Evolutionary conservation across 768 basidiomycete species (phyloP).

Genomic region (Pisolithus sp.): DNA sequence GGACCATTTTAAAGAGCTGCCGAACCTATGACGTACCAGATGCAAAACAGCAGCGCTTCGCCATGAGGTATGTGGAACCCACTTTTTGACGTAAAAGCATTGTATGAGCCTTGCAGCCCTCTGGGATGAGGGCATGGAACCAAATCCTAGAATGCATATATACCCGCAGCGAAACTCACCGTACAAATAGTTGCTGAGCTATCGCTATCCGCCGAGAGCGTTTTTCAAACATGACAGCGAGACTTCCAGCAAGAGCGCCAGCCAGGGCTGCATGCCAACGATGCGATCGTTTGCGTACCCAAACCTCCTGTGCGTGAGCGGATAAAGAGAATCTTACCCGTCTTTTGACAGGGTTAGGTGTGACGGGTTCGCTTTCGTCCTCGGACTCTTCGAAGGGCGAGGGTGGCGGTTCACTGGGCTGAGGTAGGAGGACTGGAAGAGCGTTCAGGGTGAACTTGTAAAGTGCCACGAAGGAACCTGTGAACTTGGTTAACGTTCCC

Average conservation of each 20-base stretch:
- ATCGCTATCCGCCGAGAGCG: conserved; percentile 56
- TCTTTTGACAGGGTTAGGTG: conserved; percentile 21
- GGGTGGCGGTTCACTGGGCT: conserved; percentile 12
- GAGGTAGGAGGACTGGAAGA: conserved; percentile 63
- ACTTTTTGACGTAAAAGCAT: conserved; percentile 61
- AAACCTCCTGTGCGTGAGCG: conserved; percentile 54
- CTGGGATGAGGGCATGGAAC: conserved; percentile 30
- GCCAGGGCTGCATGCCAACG: conserved; percentile 79
- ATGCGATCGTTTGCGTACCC: conserved; percentile 60
- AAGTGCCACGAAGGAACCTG: conserved; percentile 68
- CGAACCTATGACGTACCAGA: conserved; percentile 45
- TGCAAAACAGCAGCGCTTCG: conserved; percentile 71
- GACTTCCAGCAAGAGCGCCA: conserved; percentile 65
- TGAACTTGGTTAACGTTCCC: background rate
- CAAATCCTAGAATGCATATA: background rate
- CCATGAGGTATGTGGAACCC: conserved; percentile 76
- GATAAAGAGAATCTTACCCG: conserved; percentile 53
- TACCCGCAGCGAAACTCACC: conserved; percentile 39
- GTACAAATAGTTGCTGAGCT: conserved; percentile 85
- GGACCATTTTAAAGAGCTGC: background rate
- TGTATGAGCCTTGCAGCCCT: conserved; percentile 87
- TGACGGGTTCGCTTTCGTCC: conserved; percentile 8
- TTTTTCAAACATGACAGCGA: conserved; percentile 77
- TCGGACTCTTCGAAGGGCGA: conserved; percentile 29
- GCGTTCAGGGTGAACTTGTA: conserved; percentile 79